Evolutionary conservation across 1,284 basidiomycete species (phyloP).

Genomic region (Amylostereum areolatum): DNA sequence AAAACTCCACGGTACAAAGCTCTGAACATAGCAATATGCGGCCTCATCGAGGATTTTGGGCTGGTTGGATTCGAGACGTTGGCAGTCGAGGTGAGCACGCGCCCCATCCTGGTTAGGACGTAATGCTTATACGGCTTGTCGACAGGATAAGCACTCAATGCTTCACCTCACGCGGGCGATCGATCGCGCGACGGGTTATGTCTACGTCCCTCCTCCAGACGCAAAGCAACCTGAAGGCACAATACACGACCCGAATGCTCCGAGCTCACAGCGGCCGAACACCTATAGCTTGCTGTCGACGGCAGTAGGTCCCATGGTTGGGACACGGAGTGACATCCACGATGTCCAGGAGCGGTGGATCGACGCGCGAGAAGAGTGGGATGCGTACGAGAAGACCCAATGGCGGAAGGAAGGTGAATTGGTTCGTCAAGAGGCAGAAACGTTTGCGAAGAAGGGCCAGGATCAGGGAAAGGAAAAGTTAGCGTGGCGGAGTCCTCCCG

Average conservation of each 20-base stretch:
- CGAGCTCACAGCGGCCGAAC: conserved; percentile 53
- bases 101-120: not conserved
- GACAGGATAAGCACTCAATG: conserved; percentile 92
- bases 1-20: conserved; percentile 65
- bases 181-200: conserved; percentile 86
- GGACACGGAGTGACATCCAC: conserved; percentile 54
- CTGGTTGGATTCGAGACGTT: conserved; percentile 96
- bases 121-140: not conserved
- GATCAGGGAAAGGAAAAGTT: conserved; percentile 20
- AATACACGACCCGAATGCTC: conserved; percentile 32
- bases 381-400: conserved; percentile 67
- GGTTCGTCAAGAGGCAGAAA: conserved; percentile 26
- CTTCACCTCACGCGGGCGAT: conserved; percentile 75
- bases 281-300: conserved; percentile 60
- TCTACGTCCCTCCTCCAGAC: conserved; percentile 66
- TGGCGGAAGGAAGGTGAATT: conserved; percentile 61
- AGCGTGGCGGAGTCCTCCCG: too few species aligned
- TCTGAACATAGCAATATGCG: conserved; percentile 87
- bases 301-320: conserved; percentile 52
- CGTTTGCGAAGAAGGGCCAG: conserved; percentile 22
- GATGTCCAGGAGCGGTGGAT: conserved; percentile 91
- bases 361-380: conserved; percentile 72
- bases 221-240: conserved; percentile 47
- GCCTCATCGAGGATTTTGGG: conserved; percentile 90
- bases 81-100: conserved; percentile 74